phyloP scores from a whole-genome alignment of 176 grass and related monocot species.

The Cenchrus purpureus region DNA sequence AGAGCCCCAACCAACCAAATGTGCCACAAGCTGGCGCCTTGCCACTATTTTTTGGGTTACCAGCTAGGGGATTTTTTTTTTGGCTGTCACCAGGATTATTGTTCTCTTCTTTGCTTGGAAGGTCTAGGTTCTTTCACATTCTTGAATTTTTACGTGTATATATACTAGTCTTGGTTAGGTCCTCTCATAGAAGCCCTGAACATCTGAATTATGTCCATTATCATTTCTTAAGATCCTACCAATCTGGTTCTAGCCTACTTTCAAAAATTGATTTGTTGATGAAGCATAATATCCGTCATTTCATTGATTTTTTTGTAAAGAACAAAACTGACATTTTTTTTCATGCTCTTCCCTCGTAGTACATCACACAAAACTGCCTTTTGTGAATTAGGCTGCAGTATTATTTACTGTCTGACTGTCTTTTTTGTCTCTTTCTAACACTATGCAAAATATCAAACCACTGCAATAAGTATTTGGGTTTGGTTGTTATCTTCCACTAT shows the following conservation, averaged over 20 bases:
- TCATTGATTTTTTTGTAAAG: background rate
- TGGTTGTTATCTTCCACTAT: background rate
- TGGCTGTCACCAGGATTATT: too few relatives aligned
- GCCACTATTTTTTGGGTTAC: too few relatives aligned
- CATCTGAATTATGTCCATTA: background rate
- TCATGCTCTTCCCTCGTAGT: background rate
- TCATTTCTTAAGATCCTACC: background rate
- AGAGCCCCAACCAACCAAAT: too few relatives aligned
- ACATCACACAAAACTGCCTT: background rate
- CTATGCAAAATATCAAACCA: background rate
- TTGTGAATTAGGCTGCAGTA: background rate
- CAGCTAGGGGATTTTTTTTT: too few relatives aligned
- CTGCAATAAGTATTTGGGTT: background rate
- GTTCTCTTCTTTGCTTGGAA: background rate
- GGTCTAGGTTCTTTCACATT: background rate
- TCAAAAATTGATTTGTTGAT: background rate
- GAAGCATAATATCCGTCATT: background rate
- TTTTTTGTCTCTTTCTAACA: background rate
- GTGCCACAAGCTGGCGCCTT: too few relatives aligned
- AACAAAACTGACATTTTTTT: background rate
- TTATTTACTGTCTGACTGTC: background rate
- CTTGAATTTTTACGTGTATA: background rate
- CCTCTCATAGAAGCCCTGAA: background rate
- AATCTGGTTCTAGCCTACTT: background rate
- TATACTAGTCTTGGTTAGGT: background rate